Percentiles rank a stretch among this genome's conserved stretches.
Evolutionary conservation across 225 moss, liverwort and hornwort species (phyloP).

Genomic region (Marchantia polymorpha): DNA sequence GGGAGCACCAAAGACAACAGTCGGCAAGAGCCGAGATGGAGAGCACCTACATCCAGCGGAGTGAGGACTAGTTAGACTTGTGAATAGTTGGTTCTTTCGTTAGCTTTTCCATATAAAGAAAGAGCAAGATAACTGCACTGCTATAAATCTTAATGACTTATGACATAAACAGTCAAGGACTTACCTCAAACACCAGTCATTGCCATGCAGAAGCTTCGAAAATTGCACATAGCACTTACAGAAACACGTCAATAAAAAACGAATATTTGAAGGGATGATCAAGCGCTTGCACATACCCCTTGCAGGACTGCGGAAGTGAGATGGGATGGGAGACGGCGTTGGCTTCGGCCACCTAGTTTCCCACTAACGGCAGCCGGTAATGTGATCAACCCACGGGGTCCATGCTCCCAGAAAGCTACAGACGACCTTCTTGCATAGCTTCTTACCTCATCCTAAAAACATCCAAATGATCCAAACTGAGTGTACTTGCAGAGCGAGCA

Average conservation of each 20-base stretch:
- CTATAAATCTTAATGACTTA: too few relatives aligned
- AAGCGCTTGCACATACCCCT: constrained; percentile 51
- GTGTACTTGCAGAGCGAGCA: not conserved
- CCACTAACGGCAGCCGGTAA: constrained; percentile 52
- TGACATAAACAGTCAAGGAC: too few relatives aligned
- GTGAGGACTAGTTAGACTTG: constrained; percentile 1
- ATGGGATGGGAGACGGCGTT: constrained; percentile 44
- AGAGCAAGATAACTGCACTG: not conserved
- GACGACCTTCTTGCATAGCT: constrained; percentile 56
- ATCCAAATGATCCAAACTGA: not conserved
- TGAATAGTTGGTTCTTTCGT: not conserved
- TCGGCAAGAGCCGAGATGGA: constrained; percentile 64
- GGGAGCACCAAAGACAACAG: constrained; percentile 69
- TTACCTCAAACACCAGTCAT: too few relatives aligned
- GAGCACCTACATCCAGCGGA: constrained; percentile 50
- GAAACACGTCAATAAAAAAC: not conserved
- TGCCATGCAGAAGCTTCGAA: too few relatives aligned
- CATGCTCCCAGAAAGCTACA: constrained; percentile 61
- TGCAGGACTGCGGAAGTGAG: constrained; percentile 55
- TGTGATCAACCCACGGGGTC: constrained; percentile 27
- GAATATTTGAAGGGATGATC: not conserved
- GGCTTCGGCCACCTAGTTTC: constrained; percentile 60
- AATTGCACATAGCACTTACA: not conserved
- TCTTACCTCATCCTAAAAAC: constrained; percentile 57
- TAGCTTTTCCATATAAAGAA: not conserved